Conservation (phyloP, 2,329 filamentous ascomycete species). For the Pseudomassariella vexata region DNA sequence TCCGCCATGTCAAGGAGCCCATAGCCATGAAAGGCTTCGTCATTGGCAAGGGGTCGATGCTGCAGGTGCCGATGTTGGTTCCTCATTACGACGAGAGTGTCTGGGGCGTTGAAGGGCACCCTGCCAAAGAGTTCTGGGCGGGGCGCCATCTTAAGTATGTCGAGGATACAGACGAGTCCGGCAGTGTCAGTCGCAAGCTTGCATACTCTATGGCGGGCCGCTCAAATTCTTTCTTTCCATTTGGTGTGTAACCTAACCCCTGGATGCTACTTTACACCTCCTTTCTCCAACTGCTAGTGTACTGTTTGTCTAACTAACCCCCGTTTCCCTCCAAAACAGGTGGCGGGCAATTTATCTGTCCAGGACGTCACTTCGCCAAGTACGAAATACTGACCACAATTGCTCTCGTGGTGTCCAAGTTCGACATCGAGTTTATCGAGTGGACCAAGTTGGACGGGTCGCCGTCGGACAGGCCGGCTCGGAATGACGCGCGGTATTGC, state of each 20-base stretch:
- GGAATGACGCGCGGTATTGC: slow-evolving; percentile 2
- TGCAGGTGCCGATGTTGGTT: slow-evolving; percentile 17
- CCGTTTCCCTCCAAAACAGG: slow-evolving; percentile 17
- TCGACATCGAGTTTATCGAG: slow-evolving; percentile 24
- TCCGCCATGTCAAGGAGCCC: slow-evolving; percentile 13
- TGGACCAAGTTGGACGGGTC: slow-evolving; percentile 8
- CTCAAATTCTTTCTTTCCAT: slow-evolving; percentile 10
- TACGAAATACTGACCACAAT: slow-evolving; percentile 29
- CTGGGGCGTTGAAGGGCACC: slow-evolving; percentile 14
- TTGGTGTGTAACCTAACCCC: too few species aligned
- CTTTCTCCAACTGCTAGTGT: too few species aligned
- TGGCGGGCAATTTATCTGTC: slow-evolving; percentile 28
- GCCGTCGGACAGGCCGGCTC: slow-evolving; percentile 6
- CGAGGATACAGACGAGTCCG: slow-evolving; percentile 1
- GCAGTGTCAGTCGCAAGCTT: not conserved
- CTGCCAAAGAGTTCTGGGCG: slow-evolving; percentile 18
- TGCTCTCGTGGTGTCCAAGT: slow-evolving; percentile 20
- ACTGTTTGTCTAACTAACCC: too few species aligned
- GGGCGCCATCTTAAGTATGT: slow-evolving; percentile 11
- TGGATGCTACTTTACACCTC: too few species aligned
- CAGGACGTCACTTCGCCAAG: slow-evolving; percentile 33
- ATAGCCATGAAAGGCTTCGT: slow-evolving; percentile 11
- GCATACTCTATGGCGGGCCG: slow-evolving; percentile 10
- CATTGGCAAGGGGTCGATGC: slow-evolving; percentile 12
- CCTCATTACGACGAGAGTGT: slow-evolving; percentile 13